Evolutionary conservation across 441 rosid species (phyloP).

Genomic region (Geranium incanum): DNA sequence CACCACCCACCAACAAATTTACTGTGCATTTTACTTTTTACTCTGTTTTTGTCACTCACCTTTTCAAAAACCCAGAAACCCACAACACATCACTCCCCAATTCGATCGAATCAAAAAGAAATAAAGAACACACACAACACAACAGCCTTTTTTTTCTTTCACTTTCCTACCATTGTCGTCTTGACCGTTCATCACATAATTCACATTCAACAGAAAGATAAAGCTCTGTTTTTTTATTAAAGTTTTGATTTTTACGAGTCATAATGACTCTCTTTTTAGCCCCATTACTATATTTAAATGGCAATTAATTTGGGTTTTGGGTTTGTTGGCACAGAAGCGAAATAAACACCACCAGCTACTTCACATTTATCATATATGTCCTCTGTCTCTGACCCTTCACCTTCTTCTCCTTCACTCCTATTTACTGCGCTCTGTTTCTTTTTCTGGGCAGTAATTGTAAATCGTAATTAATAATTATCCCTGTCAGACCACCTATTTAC

Average conservation of each 20-base stretch:
- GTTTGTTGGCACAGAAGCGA: background rate
- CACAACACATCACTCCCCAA: background rate
- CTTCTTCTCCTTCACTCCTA: background rate
- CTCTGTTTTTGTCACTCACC: background rate
- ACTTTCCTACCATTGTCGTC: background rate
- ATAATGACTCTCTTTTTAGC: too few species aligned
- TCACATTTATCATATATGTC: background rate
- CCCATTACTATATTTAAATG: background rate
- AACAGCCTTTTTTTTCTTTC: background rate
- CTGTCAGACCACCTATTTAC: conserved; percentile 50
- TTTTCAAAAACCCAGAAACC: conserved; percentile 9
- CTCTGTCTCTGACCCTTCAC: conserved; percentile 5
- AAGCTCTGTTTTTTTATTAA: too few species aligned
- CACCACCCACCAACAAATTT: background rate
- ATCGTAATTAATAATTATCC: conserved; percentile 27
- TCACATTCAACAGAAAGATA: too few species aligned
- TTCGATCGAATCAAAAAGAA: background rate
- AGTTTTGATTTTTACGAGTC: too few species aligned
- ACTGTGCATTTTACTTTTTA: background rate
- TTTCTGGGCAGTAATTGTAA: conserved; percentile 28
- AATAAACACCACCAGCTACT: background rate
- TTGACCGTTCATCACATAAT: background rate
- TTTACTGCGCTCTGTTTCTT: conserved; percentile 17
- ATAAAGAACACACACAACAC: background rate
- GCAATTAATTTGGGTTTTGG: background rate